These are phyloP conservation scores for Diaporthe destruens DNA, from an alignment of 2,329 filamentous ascomycete genomes.

Conservation along the genomic window DNA sequence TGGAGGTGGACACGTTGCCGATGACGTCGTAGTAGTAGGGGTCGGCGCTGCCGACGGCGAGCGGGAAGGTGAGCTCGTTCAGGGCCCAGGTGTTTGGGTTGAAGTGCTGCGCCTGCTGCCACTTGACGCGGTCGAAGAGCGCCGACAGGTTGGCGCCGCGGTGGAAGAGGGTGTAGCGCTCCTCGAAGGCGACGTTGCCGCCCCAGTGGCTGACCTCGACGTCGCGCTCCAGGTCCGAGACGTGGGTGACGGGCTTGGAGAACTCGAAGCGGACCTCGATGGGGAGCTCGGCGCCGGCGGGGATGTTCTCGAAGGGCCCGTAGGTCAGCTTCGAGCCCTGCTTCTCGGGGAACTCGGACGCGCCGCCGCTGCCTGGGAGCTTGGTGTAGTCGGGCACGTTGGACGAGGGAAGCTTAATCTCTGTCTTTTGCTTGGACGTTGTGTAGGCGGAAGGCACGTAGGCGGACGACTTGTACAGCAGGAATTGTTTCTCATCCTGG, in stretches of 20 bases:
- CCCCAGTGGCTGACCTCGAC: conserved; percentile 98
- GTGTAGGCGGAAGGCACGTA: conserved; percentile 87
- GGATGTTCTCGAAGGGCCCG: conserved; percentile 85
- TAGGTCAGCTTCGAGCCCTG: conserved; percentile 90
- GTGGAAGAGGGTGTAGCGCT: conserved; percentile 90
- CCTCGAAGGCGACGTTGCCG: conserved; percentile 94
- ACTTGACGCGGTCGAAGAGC: conserved; percentile 82
- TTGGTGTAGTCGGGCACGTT: conserved; percentile 89
- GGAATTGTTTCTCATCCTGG: conserved; percentile 90
- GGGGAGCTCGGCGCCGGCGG: conserved; percentile 80
- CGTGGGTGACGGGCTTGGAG: conserved; percentile 88
- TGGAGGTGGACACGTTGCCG: conserved; percentile 95
- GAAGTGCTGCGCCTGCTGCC: conserved; percentile 79
- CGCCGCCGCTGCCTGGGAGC: conserved; percentile 73
- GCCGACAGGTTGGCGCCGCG: conserved; percentile 82
- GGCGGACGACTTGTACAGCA: conserved; percentile 86
- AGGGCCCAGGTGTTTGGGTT: conserved; percentile 83
- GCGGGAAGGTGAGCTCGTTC: conserved; percentile 83
- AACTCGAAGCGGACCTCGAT: conserved; percentile 92
- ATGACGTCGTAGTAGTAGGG: conserved; percentile 97
- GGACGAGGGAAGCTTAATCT: conserved; percentile 85
- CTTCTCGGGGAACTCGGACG: conserved; percentile 77
- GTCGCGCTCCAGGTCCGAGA: conserved; percentile 85
- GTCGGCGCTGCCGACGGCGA: conserved; percentile 83
- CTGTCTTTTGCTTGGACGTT: conserved; percentile 95